Evolutionary conservation across 78 protist genomes (phyloP), one percentile per base, ranked within the genome.

Genomic region (Emiliania huxleyi): DNA sequence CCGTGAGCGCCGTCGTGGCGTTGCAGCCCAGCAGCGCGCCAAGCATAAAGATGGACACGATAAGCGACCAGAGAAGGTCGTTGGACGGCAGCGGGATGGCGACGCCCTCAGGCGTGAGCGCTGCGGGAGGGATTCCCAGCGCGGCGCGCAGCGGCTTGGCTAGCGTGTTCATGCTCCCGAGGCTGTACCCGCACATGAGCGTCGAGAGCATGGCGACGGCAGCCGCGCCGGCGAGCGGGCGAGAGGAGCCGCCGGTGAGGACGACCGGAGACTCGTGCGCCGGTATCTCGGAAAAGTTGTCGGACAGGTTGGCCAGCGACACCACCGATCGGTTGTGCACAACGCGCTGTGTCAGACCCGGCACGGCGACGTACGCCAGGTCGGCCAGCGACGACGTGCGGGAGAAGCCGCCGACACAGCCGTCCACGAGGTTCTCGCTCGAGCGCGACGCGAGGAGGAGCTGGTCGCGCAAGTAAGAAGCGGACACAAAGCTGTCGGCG

Each of bases 261-360:
- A 23, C 23, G n/a, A 44, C 49, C n/a, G 19, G 48, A 11, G 6
- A 2, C 29, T 37, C 43, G n/a, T 77, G 6, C 29, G 23, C 45
- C 48, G 48, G 26, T 1, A 11, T 40, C 18, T 40, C 45, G 15
- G 44, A 35, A 46, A 75, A 75, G 85, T 6, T 8, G 40, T 4
- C 44, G 1, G 37, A 12, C n/a, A 79, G 29, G 29, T 79, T 22
- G 52, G 48, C 52, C 29, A 43, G 87, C 19, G 52, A 79, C 26
- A 2, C n/a, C 18, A 43, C 52, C 15, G 87, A 79, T 48, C 8
- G 0, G 52, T 43, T 44, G 25, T 18, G 52, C 19, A 42, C 26
- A 26, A 81, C 89, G 89, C 89, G 89, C 48, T 52, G 44, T n/a
- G 89, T 44, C 38, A 81, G n/a, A 23, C 89, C 89, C 23, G 89